Base-by-base conservation (phyloP, 257 asterid species). In the Gardenia jasminoides region DNA sequence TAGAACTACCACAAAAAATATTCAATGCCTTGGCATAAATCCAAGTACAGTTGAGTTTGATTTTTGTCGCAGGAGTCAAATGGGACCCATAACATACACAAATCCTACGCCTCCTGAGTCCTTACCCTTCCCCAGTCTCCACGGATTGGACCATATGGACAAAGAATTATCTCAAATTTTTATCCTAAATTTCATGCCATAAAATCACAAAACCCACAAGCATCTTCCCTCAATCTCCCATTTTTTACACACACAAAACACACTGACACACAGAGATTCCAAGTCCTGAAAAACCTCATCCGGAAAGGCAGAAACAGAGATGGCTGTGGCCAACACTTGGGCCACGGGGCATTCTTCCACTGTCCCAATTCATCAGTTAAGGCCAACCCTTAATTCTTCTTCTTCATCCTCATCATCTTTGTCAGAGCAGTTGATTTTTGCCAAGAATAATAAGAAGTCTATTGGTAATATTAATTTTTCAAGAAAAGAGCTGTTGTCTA, bases 291-390 rank as follows among this genome's bases (percentile, higher is more conserved):
- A 36, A 26, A n/a, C 66, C 22, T 65, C 41, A 67, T 58, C 66
- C 36, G n/a, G n/a, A n/a, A n/a, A n/a, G n/a, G n/a, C n/a, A 74
- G 62, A 69, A 70, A 71, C 48, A 74, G 61, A 68, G 33, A 92
- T 94, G 98, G 96, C 92, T 56, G 89, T 89, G 86, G 91, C 98
- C 84, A 90, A 88, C 85, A 88, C 91, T 64, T 90, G 93, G 92
- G 87, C 94, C 80, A 84, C 92, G 30, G 91, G 91, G 0, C 92
- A 88, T 76, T 81, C 87, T 84, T 33, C 75, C 22, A 79, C 82
- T 81, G 84, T 86, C 52, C 86, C 89, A 30, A 82, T 83, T 83
- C 87, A 85, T 43, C 91, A 86, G 74, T 80, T 83, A 59, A 91
- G 93, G 66, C 89, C 80, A 74, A 75, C 86, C 73, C 74, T 79